These are phyloP conservation scores for Paecilomyces sp. DNA, from an alignment of 2,329 filamentous ascomycete species.

Conservation along the genomic window DNA sequence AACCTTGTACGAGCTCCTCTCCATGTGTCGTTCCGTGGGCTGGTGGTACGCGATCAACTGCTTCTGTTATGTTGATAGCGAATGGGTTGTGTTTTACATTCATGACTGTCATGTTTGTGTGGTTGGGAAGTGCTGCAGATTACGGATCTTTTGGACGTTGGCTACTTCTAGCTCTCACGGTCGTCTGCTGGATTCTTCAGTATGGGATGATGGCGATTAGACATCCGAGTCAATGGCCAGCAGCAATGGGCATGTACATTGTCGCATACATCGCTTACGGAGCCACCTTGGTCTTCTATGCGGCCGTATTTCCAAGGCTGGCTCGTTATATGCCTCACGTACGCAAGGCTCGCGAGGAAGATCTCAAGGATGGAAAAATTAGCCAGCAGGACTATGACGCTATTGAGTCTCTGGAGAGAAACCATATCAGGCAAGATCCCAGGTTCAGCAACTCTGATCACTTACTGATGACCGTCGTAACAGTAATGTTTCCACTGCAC, in stretches of 20 bases:
- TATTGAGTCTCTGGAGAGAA: slow-evolving; percentile 35
- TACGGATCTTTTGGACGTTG: slow-evolving; percentile 37
- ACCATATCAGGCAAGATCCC: slow-evolving; percentile 29
- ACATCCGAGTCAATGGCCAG: slow-evolving; percentile 31
- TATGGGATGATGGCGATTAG: slow-evolving; percentile 34
- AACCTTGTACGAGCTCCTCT: slow-evolving; percentile 23
- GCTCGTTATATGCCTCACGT: slow-evolving; percentile 36
- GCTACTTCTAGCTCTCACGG: slow-evolving; percentile 33
- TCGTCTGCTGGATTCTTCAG: slow-evolving; percentile 35
- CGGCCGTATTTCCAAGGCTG: slow-evolving; percentile 33
- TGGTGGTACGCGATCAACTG: slow-evolving; percentile 27
- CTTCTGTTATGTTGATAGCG: slow-evolving; percentile 34
- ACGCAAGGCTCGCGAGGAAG: slow-evolving; percentile 34
- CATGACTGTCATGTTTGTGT: slow-evolving; percentile 38
- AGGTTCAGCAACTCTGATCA: slow-evolving; percentile 1
- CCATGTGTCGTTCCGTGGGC: slow-evolving; percentile 35
- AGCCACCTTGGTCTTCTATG: slow-evolving; percentile 37
- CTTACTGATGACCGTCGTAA: neutral
- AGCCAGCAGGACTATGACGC: slow-evolving; percentile 31
- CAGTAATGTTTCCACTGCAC: slow-evolving; percentile 36
- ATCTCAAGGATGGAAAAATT: slow-evolving; percentile 32
- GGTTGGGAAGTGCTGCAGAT: slow-evolving; percentile 35
- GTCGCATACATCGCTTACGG: slow-evolving; percentile 34
- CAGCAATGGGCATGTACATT: slow-evolving; percentile 35
- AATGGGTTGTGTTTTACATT: slow-evolving; percentile 37